Evolutionary conservation across 257 asterid species (phyloP), one percentile per base, ranked within the genome.

Genomic region (Salvia miltiorrhiza): DNA sequence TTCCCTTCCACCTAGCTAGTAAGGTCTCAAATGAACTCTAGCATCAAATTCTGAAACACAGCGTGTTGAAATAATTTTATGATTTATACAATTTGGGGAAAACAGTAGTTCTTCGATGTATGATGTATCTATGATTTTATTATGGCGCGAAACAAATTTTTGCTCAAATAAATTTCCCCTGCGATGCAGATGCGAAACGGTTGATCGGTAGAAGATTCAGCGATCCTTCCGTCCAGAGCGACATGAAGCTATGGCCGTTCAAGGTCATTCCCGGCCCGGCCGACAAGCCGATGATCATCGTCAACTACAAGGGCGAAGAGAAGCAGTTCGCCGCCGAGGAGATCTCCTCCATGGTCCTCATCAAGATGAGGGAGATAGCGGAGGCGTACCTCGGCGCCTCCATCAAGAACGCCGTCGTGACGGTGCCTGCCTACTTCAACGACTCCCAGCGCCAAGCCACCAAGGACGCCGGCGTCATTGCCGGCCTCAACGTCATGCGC

Each of bases 361-460:
- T 3, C 17, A 79, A 79, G 56, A 79, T 79, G 84, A 79, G 48
- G 64, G 84, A 79, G 37, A 79, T 79, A 1, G 84, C 84, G 0
- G 84, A 76, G 57, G 81, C 84, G 0, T 79, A 44, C 4, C 78
- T 79, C 12, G 84, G 84, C 0, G 10, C 70, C 5, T 30, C 77
- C 3, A 28, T 79, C 6, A 79, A 79, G 32, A 79, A 79, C 6
- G 84, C 84, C 0, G 84, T 79, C 4, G 84, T 79, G 0, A 79
- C 84, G 0, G 84, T 79, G 20, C 84, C 84, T 5, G 84, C 84
- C 5, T 79, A 79, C 14, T 79, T 79, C 71, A 79, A 76, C 19
- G 84, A 79, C 61, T 79, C 81, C 8, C 84, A 79, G 73, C 84
- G 84, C 4, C 84, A 79, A 62, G 84, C 84, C 37, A 79, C 84